phyloP scores from a whole-genome alignment of 495 filamentous ascomycete genomes.

The Podospora fimiseda region DNA sequence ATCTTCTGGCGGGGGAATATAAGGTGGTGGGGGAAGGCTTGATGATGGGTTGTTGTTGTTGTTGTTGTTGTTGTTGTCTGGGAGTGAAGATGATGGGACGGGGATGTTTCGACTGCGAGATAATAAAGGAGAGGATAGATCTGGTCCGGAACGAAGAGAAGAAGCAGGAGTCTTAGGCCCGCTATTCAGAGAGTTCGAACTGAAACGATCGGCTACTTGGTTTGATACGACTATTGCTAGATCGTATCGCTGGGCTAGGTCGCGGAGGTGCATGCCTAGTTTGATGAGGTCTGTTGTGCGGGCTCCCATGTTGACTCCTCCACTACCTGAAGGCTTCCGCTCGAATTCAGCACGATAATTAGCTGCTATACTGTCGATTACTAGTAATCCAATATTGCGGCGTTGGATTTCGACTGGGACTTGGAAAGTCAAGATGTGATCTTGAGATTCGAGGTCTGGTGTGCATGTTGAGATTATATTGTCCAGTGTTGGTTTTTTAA shows the following conservation, averaged over 20 bases:
- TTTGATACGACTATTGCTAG: slow-evolving; percentile 89
- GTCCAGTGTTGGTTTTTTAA: slow-evolving; percentile 61
- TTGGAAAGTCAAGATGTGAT: slow-evolving; percentile 89
- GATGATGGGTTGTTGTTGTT: background rate
- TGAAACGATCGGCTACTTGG: slow-evolving; percentile 90
- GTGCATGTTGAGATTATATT: slow-evolving; percentile 71
- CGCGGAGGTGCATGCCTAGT: slow-evolving; percentile 69
- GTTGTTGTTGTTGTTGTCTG: slow-evolving; percentile 5
- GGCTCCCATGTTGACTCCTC: slow-evolving; percentile 52
- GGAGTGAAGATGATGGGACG: too few relatives aligned
- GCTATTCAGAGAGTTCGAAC: background rate
- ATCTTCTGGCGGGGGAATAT: background rate
- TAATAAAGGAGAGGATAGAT: slow-evolving; percentile 12
- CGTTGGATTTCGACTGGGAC: slow-evolving; percentile 75
- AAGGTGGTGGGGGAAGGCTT: background rate
- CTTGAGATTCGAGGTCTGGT: slow-evolving; percentile 90
- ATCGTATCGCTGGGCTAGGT: slow-evolving; percentile 62
- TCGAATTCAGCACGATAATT: slow-evolving; percentile 92
- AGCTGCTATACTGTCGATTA: slow-evolving; percentile 86
- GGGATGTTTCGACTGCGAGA: slow-evolving; percentile 17
- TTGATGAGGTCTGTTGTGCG: slow-evolving; percentile 64
- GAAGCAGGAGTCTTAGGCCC: slow-evolving; percentile 12
- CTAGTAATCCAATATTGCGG: slow-evolving; percentile 68
- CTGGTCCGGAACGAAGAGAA: too few relatives aligned
- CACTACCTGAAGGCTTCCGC: slow-evolving; percentile 33